Evolutionary conservation across 768 basidiomycete genomes (phyloP), one percentile per base, ranked within the genome.

Genomic region (Kwoniella heveanensis): DNA sequence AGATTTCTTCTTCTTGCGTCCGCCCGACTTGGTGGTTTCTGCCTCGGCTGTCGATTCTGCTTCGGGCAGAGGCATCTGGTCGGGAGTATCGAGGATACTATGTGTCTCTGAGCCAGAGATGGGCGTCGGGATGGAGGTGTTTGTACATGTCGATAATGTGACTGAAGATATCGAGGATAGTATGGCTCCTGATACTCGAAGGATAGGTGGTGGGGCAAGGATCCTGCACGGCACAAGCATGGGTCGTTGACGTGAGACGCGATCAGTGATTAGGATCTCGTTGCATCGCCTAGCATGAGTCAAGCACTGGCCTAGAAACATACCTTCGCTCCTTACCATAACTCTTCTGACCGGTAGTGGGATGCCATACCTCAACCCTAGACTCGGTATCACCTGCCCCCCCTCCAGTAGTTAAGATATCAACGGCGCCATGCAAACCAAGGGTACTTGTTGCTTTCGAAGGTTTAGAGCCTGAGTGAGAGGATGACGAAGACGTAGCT

Each of bases 321-420:
- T 25, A 73, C 61, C 93, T 88, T 80, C 94, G 93, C 82, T 96
- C 93, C 79, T 89, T 91, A 55, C 91, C 91, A 77, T 96, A 96
- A 12, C 91, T 93, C 82, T 96, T 96, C 82, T 96, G 93, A 1
- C 91, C 93, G 54, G 93, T 91, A 30, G 90, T 91, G 25, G 92
- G 91, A 74, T 95, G 92, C 57, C 93, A 84, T 70, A 79, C 61
- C 26, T 74, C 69, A 21, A 79, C 63, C 7, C 24, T 62, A 1
- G 66, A 59, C 17, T 50, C 39, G 8, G 39, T 44, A 19, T 19
- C 39, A 3, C 17, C 39, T 44, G 10, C 10, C 19, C 8, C 39
- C 3, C 39, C 39, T 44, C 3, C 39, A 9, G 8, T 7, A 44
- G 39, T 44, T 13, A 13, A 13, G 13, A 13, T 5, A 32, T 32